Evolutionary conservation across 305 asterid genomes (phyloP).

Genomic region (Plantago rigida): DNA sequence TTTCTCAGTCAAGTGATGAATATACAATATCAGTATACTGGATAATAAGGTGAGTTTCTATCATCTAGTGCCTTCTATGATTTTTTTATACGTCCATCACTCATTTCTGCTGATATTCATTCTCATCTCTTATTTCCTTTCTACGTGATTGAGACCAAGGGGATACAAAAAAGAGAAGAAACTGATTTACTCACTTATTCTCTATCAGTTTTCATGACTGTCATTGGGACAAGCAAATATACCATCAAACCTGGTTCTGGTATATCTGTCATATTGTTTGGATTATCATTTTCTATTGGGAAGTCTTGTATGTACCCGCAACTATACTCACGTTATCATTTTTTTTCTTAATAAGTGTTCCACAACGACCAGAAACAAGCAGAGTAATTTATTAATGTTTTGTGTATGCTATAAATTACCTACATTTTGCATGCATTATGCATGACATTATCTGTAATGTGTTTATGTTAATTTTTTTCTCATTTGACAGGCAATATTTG

Average conservation of each 20-base stretch:
- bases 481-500: conserved; percentile 6
- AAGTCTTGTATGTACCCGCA: neutral
- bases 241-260: no score
- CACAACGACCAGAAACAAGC: conserved; percentile 3
- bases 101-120: conserved; percentile 1
- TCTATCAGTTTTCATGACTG: no score
- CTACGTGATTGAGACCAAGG: no score
- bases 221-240: no score
- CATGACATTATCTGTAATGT: conserved; percentile 11
- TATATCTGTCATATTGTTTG: no score
- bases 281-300: no score
- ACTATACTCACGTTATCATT: neutral
- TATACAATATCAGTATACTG: conserved; percentile 15
- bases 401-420: neutral
- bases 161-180: no score
- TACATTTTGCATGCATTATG: conserved; percentile 12
- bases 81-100: conserved; percentile 7
- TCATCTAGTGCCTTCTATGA: conserved; percentile 7
- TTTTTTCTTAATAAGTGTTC: conserved; percentile 6
- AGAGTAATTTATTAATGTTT: neutral
- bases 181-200: no score
- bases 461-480: conserved; percentile 10
- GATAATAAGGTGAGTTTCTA: conserved; percentile 9
- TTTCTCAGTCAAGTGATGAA: conserved; percentile 22
- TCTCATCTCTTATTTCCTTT: neutral